These are phyloP conservation scores for Russula sp. DNA, from an alignment of 768 basidiomycete species.

Conservation along the genomic window DNA sequence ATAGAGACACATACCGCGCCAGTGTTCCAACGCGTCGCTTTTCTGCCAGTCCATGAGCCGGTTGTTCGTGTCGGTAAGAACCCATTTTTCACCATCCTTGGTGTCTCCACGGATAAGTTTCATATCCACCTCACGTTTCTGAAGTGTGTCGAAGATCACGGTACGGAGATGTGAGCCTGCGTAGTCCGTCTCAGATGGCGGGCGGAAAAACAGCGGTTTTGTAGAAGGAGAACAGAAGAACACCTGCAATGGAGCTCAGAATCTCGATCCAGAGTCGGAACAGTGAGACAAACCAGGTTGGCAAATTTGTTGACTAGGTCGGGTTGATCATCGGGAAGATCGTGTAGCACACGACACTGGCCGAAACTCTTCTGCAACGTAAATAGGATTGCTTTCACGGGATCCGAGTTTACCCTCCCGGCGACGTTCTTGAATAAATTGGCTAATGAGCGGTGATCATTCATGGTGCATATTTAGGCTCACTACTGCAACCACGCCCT, in stretches of 20 bases:
- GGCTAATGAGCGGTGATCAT: not conserved
- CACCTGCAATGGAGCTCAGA: slow-evolving; percentile 48
- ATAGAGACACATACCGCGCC: slow-evolving; percentile 56
- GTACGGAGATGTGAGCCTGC: slow-evolving; percentile 66
- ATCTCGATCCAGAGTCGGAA: not conserved
- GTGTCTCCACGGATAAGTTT: slow-evolving; percentile 32
- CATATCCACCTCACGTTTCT: slow-evolving; percentile 30
- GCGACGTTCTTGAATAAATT: slow-evolving; percentile 66
- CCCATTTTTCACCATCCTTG: slow-evolving; percentile 44
- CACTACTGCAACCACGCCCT: slow-evolving; percentile 81
- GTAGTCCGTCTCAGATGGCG: slow-evolving; percentile 54
- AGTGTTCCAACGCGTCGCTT: slow-evolving; percentile 64
- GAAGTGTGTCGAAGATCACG: slow-evolving; percentile 52
- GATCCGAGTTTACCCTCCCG: slow-evolving; percentile 59
- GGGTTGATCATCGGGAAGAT: slow-evolving; percentile 50
- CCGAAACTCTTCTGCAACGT: slow-evolving; percentile 73
- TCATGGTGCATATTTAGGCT: slow-evolving; percentile 35
- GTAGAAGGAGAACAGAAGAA: slow-evolving; percentile 72
- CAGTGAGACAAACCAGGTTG: slow-evolving; percentile 60
- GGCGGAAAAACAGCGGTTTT: slow-evolving; percentile 56
- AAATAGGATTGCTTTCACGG: slow-evolving; percentile 61
- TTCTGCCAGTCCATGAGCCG: slow-evolving; percentile 64
- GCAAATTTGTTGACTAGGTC: slow-evolving; percentile 52
- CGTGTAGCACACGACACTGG: slow-evolving; percentile 82
- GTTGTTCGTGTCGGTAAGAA: slow-evolving; percentile 63